A percentile compares a stretch with the other conserved stretches of the same genome.
Conservation (phyloP, 805 yeast genomes). For the Pachysolen tannophilus region DNA sequence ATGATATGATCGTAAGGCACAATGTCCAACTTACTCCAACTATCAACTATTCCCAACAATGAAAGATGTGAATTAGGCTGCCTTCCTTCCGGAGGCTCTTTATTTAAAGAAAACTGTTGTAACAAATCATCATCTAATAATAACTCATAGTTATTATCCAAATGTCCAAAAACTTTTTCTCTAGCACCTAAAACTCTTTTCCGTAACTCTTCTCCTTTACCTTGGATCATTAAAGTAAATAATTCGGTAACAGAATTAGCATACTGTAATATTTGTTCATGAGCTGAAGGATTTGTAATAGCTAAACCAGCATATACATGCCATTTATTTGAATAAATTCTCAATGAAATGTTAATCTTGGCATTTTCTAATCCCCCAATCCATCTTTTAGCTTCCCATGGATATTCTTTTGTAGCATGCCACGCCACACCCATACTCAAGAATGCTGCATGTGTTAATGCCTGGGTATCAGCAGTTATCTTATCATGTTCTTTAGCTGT, state of each 20-base stretch:
- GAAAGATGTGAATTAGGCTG: conserved; percentile 88
- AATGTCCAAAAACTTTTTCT: conserved; percentile 66
- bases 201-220: conserved; percentile 47
- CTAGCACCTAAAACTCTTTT: conserved; percentile 60
- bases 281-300: conserved; percentile 92
- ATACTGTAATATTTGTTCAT: conserved; percentile 82
- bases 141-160: conserved; percentile 45
- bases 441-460: conserved; percentile 97
- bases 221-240: conserved; percentile 75
- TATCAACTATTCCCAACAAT: conserved; percentile 82
- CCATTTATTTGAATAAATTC: conserved; percentile 93
- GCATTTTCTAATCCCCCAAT: conserved; percentile 94
- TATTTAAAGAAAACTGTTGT: conserved; percentile 71
- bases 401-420: conserved; percentile 75
- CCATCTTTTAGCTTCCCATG: conserved; percentile 87
- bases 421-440: conserved; percentile 96
- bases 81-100: conserved; percentile 49
- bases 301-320: conserved; percentile 98
- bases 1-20: conserved; percentile 96
- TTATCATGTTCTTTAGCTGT: conserved; percentile 87
- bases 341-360: conserved; percentile 82
- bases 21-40: conserved; percentile 80
- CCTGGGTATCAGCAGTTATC: conserved; percentile 97
- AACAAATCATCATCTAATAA: conserved; percentile 70
- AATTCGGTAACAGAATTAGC: conserved; percentile 78